phyloP scores from a whole-genome alignment of 1,284 basidiomycete genomes.

The Pyrrhoderma lamaoense region DNA sequence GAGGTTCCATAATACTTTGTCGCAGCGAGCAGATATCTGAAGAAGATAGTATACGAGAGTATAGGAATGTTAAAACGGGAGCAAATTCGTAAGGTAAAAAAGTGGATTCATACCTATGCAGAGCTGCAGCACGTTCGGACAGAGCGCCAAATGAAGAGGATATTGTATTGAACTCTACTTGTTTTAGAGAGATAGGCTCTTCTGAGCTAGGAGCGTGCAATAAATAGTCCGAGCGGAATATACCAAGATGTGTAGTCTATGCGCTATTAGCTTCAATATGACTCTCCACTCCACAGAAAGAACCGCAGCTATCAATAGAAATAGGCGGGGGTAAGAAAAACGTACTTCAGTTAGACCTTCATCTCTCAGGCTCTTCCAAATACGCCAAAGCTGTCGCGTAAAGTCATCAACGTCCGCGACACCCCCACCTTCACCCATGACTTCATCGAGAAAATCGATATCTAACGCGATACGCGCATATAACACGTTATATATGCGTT shows the following conservation, averaged over 20 bases:
- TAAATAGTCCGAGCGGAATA: constrained; percentile 96
- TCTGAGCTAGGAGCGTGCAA: constrained; percentile 50
- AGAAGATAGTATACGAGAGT: not conserved
- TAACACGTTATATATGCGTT: constrained; percentile 76
- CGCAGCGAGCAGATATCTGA: constrained; percentile 58
- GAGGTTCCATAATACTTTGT: constrained; percentile 63
- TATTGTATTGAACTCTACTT: constrained; percentile 99
- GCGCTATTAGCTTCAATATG: constrained; percentile 18
- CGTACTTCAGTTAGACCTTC: constrained; percentile 45
- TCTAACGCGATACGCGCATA: constrained; percentile 85
- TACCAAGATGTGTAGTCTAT: constrained; percentile 78
- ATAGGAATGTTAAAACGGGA: not conserved
- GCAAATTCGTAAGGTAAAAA: not conserved
- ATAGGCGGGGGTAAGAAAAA: constrained; percentile 28
- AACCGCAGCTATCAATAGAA: not conserved
- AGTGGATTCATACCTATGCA: constrained; percentile 66
- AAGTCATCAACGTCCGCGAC: constrained; percentile 86
- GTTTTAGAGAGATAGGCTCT: constrained; percentile 57
- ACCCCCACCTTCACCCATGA: constrained; percentile 79
- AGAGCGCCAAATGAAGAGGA: constrained; percentile 86
- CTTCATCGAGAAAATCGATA: constrained; percentile 67
- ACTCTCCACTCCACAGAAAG: too few species aligned
- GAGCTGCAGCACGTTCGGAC: constrained; percentile 61
- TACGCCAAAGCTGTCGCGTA: constrained; percentile 77
- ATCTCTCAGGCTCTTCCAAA: constrained; percentile 73